Conservation (phyloP, 2,329 filamentous ascomycete species). For the Mycocentrospora acerina region DNA sequence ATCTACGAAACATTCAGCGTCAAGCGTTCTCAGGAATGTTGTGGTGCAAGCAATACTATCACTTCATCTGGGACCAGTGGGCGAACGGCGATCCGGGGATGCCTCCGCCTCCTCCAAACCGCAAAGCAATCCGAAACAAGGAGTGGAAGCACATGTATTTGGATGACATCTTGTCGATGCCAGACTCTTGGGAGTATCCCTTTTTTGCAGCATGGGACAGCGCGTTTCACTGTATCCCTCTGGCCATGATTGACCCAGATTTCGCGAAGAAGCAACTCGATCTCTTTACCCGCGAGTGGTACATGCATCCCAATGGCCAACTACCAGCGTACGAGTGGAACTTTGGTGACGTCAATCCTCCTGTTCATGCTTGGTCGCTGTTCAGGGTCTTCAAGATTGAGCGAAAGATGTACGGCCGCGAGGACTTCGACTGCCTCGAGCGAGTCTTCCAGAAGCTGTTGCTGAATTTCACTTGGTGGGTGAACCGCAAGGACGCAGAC, state of each 20-base stretch:
- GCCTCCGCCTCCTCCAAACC: constrained; percentile 77
- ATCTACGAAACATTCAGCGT: constrained; percentile 90
- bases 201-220: constrained; percentile 98
- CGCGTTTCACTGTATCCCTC: constrained; percentile 92
- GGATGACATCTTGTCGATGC: constrained; percentile 96
- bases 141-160: constrained; percentile 95
- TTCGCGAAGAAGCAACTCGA: constrained; percentile 98
- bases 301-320: constrained; percentile 97
- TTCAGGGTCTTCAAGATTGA: constrained; percentile 98
- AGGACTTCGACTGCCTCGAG: constrained; percentile 94
- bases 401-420: constrained; percentile 91
- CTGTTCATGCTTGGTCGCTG: constrained; percentile 93
- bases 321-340: constrained; percentile 96
- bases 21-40: constrained; percentile 96
- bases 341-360: constrained; percentile 94
- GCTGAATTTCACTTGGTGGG: constrained; percentile 99
- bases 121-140: constrained; percentile 80
- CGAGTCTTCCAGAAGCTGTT: constrained; percentile 94
- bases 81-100: constrained; percentile 88
- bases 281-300: constrained; percentile 95
- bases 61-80: constrained; percentile 98
- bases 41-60: constrained; percentile 97
- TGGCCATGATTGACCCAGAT: constrained; percentile 96
- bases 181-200: constrained; percentile 97
- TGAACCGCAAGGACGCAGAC: constrained; percentile 90